Evolutionary conservation across 1,139 yeast species (phyloP).

Genomic region (Maudiozyma humilis): DNA sequence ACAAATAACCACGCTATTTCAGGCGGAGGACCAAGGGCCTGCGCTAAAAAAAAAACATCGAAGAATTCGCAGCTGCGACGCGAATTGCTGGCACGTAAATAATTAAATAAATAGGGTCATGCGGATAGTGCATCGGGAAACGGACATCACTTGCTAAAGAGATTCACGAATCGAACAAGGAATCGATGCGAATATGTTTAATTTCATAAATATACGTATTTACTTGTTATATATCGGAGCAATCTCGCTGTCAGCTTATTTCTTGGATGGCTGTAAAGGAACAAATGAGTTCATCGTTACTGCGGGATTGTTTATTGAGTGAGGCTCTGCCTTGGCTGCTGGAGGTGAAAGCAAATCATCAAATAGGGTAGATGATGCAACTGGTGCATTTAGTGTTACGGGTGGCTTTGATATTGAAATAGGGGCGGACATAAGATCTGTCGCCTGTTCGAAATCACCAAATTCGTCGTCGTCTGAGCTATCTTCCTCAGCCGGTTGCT

Average conservation of each 20-base stretch:
- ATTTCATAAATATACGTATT: neutral
- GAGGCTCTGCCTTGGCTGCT: neutral
- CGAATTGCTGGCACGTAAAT: neutral
- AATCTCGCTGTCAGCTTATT: neutral
- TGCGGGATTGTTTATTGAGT: neutral
- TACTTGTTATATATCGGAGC: neutral
- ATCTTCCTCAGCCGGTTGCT: neutral
- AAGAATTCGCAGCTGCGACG: neutral
- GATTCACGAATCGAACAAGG: too few relatives aligned
- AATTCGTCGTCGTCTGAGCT: constrained; percentile 12
- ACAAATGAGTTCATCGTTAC: constrained; percentile 18
- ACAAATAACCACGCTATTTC: neutral
- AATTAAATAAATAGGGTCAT: neutral
- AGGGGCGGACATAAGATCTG: neutral
- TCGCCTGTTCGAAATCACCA: constrained; percentile 13
- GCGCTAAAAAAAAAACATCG: neutral
- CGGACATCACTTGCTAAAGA: too few relatives aligned
- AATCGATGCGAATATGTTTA: too few relatives aligned
- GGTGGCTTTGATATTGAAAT: neutral
- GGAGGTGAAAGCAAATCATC: neutral
- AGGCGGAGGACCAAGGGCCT: neutral
- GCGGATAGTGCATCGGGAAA: too few relatives aligned
- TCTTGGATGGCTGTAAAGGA: constrained; percentile 25
- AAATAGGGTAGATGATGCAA: neutral
- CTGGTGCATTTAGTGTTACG: neutral